Evolutionary conservation across 495 filamentous ascomycete genomes (phyloP), one percentile per base, ranked within the genome.

Genomic region (Elasticomyces elasticus): DNA sequence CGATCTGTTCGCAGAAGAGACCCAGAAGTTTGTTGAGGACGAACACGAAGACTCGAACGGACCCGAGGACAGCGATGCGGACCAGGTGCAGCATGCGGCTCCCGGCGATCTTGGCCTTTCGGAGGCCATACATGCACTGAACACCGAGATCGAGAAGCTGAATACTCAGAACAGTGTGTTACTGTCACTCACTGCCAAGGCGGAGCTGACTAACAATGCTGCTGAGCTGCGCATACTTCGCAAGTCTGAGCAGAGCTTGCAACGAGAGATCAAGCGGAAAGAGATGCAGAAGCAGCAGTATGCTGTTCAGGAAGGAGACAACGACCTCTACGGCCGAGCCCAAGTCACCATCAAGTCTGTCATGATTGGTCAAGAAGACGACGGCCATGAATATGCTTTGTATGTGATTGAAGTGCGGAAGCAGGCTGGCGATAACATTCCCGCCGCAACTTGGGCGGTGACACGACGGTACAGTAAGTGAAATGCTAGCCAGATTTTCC

Each of bases 201-300:
- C 94, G 0, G 94, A 99, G 63, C 74, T 99, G 28, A 97, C 94
- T 2, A 97, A 97, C 67, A 97, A 97, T 66, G 85, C 83, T 1
- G 86, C 90, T 20, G 94, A 99, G 67, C 66, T 99, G 49, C 76
- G 92, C 52, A 97, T 99, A 37, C 67, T 99, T 28, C 81, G 86
- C 31, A 99, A 99, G 66, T 95, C 90, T 2, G 95, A 91, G 64
- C 81, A 86, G 15, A 96, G 91, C 65, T 74, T 99, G 54, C 83
- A 94, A 62, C 77, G 91, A 38, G 94, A 99, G 65, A 88, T 95
- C 33, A 78, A 87, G 35, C 80, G 92, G 26, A 97, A 97, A 66
- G 92, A 96, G 69, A 76, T 99, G 63, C 94, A 99, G 69, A 77
- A 89, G 37, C 90, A 95, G 69, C 94, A 97, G 66, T 99, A 97